phyloP scores from a whole-genome alignment of 2,329 filamentous ascomycete genomes.

The Juglanconis oblonga region DNA sequence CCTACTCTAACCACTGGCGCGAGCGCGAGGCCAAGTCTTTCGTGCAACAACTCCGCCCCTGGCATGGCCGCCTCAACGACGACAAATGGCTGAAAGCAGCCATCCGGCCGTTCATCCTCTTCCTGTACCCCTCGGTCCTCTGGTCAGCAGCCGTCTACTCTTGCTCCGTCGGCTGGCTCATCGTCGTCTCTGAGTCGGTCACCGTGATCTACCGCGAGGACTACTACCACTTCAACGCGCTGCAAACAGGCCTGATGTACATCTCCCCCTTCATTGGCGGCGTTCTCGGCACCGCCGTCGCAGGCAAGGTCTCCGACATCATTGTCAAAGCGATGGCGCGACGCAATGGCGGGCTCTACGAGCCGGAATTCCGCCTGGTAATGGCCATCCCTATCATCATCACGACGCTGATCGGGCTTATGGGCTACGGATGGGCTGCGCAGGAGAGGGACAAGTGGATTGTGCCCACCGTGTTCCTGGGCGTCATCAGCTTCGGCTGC shows the following conservation, averaged over 20 bases:
- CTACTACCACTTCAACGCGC: constrained; percentile 75
- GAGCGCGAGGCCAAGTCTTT: constrained; percentile 69
- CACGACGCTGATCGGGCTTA: constrained; percentile 78
- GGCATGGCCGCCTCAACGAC: constrained; percentile 72
- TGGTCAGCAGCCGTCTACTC: constrained; percentile 86
- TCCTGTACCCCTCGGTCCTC: constrained; percentile 80
- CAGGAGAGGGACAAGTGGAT: constrained; percentile 76
- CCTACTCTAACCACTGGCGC: constrained; percentile 71
- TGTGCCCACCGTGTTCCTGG: constrained; percentile 90
- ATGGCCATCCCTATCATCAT: constrained; percentile 82
- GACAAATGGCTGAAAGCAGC: constrained; percentile 80
- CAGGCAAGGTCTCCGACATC: constrained; percentile 81
- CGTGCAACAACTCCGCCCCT: constrained; percentile 69
- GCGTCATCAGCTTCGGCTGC: constrained; percentile 87
- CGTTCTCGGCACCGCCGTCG: constrained; percentile 85
- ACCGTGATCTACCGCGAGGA: constrained; percentile 72
- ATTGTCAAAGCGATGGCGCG: constrained; percentile 79
- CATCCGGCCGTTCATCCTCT: constrained; percentile 78
- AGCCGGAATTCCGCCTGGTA: constrained; percentile 87
- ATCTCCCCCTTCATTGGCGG: constrained; percentile 87
- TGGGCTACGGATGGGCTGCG: constrained; percentile 96
- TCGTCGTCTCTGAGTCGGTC: constrained; percentile 87
- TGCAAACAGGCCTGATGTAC: constrained; percentile 84
- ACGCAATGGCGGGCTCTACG: constrained; percentile 89
- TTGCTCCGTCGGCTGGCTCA: constrained; percentile 90